These are phyloP conservation scores for Pleurotus giganteus DNA, from an alignment of 768 basidiomycete species.

Conservation along the genomic window DNA sequence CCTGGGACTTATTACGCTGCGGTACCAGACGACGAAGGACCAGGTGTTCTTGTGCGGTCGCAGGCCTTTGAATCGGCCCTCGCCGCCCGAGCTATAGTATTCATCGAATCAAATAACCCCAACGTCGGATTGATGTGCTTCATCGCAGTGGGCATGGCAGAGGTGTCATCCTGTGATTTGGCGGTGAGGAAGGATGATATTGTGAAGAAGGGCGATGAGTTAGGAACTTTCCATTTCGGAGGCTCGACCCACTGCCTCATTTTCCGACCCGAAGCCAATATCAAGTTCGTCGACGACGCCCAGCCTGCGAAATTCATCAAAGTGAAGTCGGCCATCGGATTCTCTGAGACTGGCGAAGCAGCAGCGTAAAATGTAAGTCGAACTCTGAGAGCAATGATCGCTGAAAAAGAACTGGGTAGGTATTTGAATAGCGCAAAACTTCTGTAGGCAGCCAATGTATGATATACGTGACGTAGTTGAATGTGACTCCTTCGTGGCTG, in stretches of 20 bases:
- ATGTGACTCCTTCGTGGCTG: too few relatives aligned
- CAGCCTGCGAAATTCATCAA: conserved; percentile 3
- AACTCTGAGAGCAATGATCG: too few relatives aligned
- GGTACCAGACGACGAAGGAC: conserved; percentile 11
- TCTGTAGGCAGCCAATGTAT: too few relatives aligned
- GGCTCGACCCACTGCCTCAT: conserved; percentile 49
- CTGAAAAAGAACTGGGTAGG: too few relatives aligned
- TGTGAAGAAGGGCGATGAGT: conserved; percentile 50
- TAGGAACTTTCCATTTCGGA: conserved; percentile 64
- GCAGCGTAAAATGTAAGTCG: not conserved
- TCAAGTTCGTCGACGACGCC: conserved; percentile 10
- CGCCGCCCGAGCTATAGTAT: conserved; percentile 50
- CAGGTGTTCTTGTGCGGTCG: conserved; percentile 18
- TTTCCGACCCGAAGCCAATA: conserved; percentile 31
- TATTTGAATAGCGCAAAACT: too few relatives aligned
- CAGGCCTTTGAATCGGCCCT: conserved; percentile 39
- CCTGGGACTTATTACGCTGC: not conserved
- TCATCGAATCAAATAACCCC: conserved; percentile 50
- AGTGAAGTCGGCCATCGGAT: conserved; percentile 16
- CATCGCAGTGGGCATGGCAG: conserved; percentile 56
- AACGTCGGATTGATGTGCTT: conserved; percentile 55
- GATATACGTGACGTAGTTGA: too few relatives aligned
- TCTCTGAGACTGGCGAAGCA: not conserved
- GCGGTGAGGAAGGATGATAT: conserved; percentile 42
- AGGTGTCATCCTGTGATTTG: conserved; percentile 58